A percentile compares a stretch with the other conserved stretches of the same genome.
These are phyloP conservation scores for Fraxinus nigra DNA, from an alignment of 305 asterid species.

Conservation along the genomic window DNA sequence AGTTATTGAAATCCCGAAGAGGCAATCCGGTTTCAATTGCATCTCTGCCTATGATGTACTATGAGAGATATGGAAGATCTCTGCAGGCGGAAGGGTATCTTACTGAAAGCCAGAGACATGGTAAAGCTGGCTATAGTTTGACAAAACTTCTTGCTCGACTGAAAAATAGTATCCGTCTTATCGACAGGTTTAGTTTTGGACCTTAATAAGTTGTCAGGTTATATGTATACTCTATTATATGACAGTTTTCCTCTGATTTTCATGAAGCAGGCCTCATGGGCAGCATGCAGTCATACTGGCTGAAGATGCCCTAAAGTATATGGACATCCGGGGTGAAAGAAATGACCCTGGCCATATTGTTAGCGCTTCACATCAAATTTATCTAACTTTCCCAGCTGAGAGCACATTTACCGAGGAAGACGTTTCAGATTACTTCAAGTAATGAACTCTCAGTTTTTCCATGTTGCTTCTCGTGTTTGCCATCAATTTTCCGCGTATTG, in stretches of 20 bases:
- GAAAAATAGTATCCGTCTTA: slow-evolving; percentile 50
- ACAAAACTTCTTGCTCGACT: slow-evolving; percentile 52
- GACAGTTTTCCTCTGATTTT: neutral
- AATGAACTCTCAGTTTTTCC: slow-evolving; percentile 5
- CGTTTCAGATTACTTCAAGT: slow-evolving; percentile 72
- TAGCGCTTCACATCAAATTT: slow-evolving; percentile 72
- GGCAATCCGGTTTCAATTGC: slow-evolving; percentile 87
- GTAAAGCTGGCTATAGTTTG: slow-evolving; percentile 45
- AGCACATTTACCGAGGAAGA: slow-evolving; percentile 84
- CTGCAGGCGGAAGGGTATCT: slow-evolving; percentile 59
- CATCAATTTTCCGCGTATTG: neutral
- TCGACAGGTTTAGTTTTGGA: slow-evolving; percentile 43
- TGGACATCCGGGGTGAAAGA: slow-evolving; percentile 55
- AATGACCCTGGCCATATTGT: slow-evolving; percentile 78
- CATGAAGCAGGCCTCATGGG: slow-evolving; percentile 77
- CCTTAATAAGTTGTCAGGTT: neutral
- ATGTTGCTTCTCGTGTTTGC: neutral
- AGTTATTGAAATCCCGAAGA: slow-evolving; percentile 59
- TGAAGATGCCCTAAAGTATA: slow-evolving; percentile 66
- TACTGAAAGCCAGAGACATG: slow-evolving; percentile 49
- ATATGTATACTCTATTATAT: neutral
- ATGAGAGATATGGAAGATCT: slow-evolving; percentile 56
- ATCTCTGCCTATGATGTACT: slow-evolving; percentile 75
- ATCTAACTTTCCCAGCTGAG: slow-evolving; percentile 83
- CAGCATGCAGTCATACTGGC: slow-evolving; percentile 82